A percentile compares a stretch with the other conserved stretches of the same genome.
Conservation (phyloP, 2,329 filamentous ascomycete genomes). For the Salinomyces thailandicus region DNA sequence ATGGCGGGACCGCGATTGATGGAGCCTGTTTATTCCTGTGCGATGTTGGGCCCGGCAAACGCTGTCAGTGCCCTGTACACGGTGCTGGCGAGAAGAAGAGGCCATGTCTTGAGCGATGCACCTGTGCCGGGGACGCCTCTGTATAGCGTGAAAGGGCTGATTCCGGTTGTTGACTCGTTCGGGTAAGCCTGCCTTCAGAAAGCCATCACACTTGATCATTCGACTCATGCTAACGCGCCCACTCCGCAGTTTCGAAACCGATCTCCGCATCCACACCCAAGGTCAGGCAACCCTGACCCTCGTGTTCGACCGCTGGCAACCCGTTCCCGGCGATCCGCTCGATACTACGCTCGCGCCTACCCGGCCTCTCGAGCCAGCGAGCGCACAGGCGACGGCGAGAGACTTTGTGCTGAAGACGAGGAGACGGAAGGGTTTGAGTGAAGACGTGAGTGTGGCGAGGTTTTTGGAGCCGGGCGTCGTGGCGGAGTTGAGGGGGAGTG, state of each 20-base stretch:
- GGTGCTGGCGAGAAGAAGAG: conserved; percentile 74
- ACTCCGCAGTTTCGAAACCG: conserved; percentile 77
- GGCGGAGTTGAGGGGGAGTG: conserved; percentile 75
- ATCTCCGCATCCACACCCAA: conserved; percentile 90
- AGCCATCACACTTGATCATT: background rate
- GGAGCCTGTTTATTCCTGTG: conserved; percentile 89
- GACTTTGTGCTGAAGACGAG: conserved; percentile 97
- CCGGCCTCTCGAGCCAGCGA: conserved; percentile 75
- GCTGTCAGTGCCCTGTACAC: conserved; percentile 85
- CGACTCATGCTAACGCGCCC: no score
- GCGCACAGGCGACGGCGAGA: conserved; percentile 76
- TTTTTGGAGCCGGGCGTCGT: conserved; percentile 94
- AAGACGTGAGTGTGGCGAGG: conserved; percentile 91
- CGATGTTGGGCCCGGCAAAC: conserved; percentile 85
- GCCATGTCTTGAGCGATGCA: conserved; percentile 88
- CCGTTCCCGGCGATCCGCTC: conserved; percentile 89
- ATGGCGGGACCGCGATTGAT: conserved; percentile 95
- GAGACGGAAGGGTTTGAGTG: conserved; percentile 81
- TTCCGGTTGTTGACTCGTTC: conserved; percentile 95
- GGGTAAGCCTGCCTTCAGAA: conserved; percentile 36
- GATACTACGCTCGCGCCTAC: conserved; percentile 78
- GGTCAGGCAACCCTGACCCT: conserved; percentile 82
- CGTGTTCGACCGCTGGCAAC: conserved; percentile 91
- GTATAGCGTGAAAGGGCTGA: conserved; percentile 79
- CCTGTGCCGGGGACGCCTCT: conserved; percentile 90